Evolutionary conservation across 163 green algal species (phyloP).

Genomic region (Coccomyxa subellipsoidea): DNA sequence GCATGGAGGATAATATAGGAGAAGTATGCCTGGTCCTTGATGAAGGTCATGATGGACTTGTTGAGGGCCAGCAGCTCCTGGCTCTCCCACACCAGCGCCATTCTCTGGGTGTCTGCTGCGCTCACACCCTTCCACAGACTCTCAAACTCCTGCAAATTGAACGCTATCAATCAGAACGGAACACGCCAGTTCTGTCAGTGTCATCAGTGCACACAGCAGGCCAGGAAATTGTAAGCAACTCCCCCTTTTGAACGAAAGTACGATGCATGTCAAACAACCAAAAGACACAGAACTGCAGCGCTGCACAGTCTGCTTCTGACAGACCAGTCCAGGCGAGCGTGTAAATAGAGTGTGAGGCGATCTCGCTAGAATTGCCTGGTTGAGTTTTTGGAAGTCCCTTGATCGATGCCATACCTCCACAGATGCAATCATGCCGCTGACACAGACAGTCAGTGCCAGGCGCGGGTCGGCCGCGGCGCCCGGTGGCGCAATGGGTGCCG

Average conservation of each 20-base stretch:
- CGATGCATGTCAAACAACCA: too few relatives aligned
- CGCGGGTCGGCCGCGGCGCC: not conserved
- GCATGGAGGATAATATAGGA: not conserved
- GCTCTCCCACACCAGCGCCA: slow-evolving; percentile 68
- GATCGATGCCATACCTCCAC: too few relatives aligned
- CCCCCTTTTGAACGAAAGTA: too few relatives aligned
- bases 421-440: not conserved
- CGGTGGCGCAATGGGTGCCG: not conserved
- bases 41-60: slow-evolving; percentile 6
- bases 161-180: not conserved
- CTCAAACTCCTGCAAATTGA: slow-evolving; percentile 53
- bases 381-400: too few relatives aligned
- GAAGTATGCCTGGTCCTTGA: not conserved
- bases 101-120: slow-evolving; percentile 45
- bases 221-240: too few relatives aligned
- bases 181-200: not conserved
- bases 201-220: too few relatives aligned
- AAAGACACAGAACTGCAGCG: too few relatives aligned
- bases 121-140: slow-evolving; percentile 53
- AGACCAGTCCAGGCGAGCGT: too few relatives aligned
- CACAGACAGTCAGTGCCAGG: not conserved
- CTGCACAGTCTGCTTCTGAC: too few relatives aligned
- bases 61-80: slow-evolving; percentile 46
- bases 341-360: too few relatives aligned
- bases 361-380: too few relatives aligned